Evolutionary conservation across 495 filamentous ascomycete genomes (phyloP), one percentile per base, ranked within the genome.

Genomic region (Rhypophila decipiens): DNA sequence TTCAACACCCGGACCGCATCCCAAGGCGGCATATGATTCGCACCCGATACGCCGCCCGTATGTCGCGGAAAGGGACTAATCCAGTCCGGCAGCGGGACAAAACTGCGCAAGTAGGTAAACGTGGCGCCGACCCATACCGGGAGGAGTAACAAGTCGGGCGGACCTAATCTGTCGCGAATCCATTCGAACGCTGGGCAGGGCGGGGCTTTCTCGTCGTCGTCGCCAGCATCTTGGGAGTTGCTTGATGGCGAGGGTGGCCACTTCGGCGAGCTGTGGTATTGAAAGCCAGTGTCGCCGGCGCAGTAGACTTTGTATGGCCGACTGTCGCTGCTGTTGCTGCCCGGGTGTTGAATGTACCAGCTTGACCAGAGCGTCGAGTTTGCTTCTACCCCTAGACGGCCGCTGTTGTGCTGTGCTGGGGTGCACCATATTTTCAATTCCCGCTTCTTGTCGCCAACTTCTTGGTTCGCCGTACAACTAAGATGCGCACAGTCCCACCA

Each of bases 401-500:
- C 72, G 18, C 68, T 73, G 48, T 57, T 58, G 51, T 78, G 75
- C 41, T 78, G 75, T 0, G 66, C 59, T 0, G 75, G 75, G 2
- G 60, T 61, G 49, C 62, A 54, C 59, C 68, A 51, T 56, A 77
- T 13, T 47, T 60, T 42, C 61, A 55, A 22, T 46, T 44, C 11
- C 21, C 11, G 21, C 9, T 68, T 52, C n/a, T 43, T 60, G 4
- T 58, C 60, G 7, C 63, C 19, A 8, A 34, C 39, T 4, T 56
- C 51, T 15, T 46, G 29, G 12, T 20, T 11, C 13, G n/a, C n/a
- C 8, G 15, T 17, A 12, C 24, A 18, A 33, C 44, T 46, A 5
- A 69, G 39, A 12, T 55, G 42, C 4, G 69, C 66, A 2, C 60
- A 58, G 20, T 78, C 69, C 75, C 73, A 77, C 75, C 75, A 79